Evolutionary conservation across 2,329 filamentous ascomycete species (phyloP), one percentile per base, ranked within the genome.

Genomic region (Penicillium freii): DNA sequence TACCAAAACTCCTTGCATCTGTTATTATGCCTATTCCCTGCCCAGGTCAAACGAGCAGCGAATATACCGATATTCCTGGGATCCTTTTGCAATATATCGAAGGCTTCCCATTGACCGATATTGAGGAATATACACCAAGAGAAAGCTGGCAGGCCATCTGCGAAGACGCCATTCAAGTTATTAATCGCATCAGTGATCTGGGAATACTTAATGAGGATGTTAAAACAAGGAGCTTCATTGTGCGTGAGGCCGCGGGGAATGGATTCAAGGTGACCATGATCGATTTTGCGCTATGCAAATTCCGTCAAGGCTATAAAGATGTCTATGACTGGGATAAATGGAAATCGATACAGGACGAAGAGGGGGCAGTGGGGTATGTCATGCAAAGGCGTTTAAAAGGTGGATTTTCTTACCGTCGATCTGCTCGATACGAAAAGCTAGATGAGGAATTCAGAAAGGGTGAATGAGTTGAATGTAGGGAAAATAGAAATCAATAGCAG

Each of bases 1-100:
- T 66, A 21, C 64, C 59, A n/a, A 46, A 39, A 19, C 23, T 63
- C 17, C 54, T 65, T 56, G 56, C 55, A 3, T 39, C 19, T 4
- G 40, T 56, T 9, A 49, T 27, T 13, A 19, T 56, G 27, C 40
- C 56, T 40, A 10, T 27, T 27, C n/a, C 53, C 46, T 36, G 25
- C 31, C 23, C 6, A 25, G 5, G 19, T 11, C 31, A 31, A 19
- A 38, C 27, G 25, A 46, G 17, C 6, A 57, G 43, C 13, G 9
- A 61, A 29, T 61, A 59, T 36, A 25, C 39, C 21, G 40, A 53
- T 36, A 40, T 59, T 21, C 40, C 60, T 48, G 21, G 36, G 17
- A 19, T 39, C 36, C 36, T 39, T 39, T 39, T 39, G 36, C 17
- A 19, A 19, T 39, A 39, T 39, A 39, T 39, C n/a, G 36, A 39